Evolutionary conservation across 768 basidiomycete genomes (phyloP).

Genomic region (Auricularia auricula-judae): DNA sequence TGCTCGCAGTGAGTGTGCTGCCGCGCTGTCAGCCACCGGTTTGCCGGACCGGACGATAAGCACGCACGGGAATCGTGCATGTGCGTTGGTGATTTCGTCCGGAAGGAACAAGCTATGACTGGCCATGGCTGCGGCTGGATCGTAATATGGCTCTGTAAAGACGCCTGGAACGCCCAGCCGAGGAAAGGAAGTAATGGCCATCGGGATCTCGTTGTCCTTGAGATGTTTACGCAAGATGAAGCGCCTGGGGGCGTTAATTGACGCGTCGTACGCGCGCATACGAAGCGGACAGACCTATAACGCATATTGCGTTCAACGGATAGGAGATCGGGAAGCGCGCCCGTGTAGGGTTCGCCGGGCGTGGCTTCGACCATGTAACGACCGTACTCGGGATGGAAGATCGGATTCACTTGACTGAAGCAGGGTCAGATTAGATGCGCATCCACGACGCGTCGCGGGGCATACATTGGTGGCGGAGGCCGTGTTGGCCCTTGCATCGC

Average conservation of each 20-base stretch:
- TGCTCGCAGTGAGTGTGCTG: conserved; percentile 96
- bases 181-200: conserved; percentile 94
- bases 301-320: conserved; percentile 93
- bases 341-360: conserved; percentile 90
- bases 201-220: conserved; percentile 73
- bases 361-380: conserved; percentile 98
- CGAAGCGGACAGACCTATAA: conserved; percentile 44
- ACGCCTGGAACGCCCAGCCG: conserved; percentile 78
- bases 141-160: conserved; percentile 85
- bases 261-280: conserved; percentile 74
- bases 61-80: conserved; percentile 94
- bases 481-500: background rate
- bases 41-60: conserved; percentile 3
- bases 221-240: conserved; percentile 74
- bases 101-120: conserved; percentile 93
- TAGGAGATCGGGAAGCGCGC: conserved; percentile 73
- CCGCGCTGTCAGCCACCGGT: background rate
- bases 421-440: conserved; percentile 3
- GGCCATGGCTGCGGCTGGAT: conserved; percentile 64
- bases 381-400: conserved; percentile 97
- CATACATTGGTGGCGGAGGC: background rate
- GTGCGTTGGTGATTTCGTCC: conserved; percentile 92
- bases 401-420: conserved; percentile 61
- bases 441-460: background rate
- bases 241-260: conserved; percentile 62